Evolutionary conservation across 257 asterid genomes (phyloP).

Genomic region (Asclepias syriaca): DNA sequence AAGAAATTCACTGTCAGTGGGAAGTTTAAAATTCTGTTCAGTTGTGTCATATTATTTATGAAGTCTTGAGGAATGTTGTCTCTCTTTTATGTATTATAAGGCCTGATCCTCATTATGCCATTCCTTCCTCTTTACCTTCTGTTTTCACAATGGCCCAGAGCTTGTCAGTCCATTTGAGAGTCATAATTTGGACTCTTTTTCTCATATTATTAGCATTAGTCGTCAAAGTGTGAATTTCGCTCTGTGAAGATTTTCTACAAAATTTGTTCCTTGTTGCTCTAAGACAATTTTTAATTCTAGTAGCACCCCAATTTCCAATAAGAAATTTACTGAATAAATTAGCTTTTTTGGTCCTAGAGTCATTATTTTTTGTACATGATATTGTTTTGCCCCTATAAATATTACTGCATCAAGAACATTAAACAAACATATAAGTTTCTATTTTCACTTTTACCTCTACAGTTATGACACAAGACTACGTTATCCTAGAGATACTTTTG

Average conservation of each 20-base stretch:
- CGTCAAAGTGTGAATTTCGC: neutral
- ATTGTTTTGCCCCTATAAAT: no score
- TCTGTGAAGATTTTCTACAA: neutral
- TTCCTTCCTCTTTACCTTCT: neutral
- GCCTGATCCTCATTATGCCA: neutral
- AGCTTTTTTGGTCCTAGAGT: neutral
- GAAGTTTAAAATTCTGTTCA: neutral
- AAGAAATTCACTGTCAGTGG: neutral
- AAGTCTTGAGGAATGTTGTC: neutral
- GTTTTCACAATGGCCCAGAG: neutral
- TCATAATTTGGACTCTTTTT: neutral
- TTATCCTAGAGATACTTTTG: neutral
- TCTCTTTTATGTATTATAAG: neutral
- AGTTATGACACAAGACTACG: neutral
- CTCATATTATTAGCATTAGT: neutral
- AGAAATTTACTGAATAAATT: neutral
- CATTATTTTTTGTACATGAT: neutral
- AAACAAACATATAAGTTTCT: neutral
- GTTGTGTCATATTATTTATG: neutral
- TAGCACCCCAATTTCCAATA: neutral
- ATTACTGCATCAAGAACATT: neutral
- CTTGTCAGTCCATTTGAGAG: neutral
- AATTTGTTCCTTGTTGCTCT: neutral
- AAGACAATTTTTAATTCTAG: neutral
- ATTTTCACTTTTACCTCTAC: neutral